These are phyloP conservation scores for Cryphonectria japonica DNA, from an alignment of 2,329 filamentous ascomycete genomes.

Conservation along the genomic window DNA sequence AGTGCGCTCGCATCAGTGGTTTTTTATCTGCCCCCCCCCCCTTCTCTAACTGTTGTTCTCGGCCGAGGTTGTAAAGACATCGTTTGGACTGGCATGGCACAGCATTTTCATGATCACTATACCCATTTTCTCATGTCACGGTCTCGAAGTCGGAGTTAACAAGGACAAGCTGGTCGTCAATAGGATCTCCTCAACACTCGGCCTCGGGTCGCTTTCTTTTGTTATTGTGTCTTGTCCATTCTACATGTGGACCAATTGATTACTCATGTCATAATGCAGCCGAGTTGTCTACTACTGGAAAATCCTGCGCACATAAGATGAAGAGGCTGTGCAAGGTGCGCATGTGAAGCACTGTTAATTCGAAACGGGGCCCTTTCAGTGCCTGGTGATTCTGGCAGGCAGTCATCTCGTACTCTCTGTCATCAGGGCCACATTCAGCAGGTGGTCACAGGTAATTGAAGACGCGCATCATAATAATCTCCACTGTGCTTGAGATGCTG, in stretches of 20 bases:
- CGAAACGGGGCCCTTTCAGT: too few relatives aligned
- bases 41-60: not conserved
- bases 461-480: not conserved
- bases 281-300: not conserved
- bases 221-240: slow-evolving; percentile 3
- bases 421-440: not conserved
- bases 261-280: not conserved
- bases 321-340: not conserved
- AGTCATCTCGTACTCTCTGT: not conserved
- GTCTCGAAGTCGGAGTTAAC: not conserved
- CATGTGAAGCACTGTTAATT: not conserved
- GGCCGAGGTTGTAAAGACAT: not conserved
- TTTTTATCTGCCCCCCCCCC: not conserved
- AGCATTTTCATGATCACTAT: slow-evolving; percentile 27
- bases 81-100: slow-evolving; percentile 3
- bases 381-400: not conserved
- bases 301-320: not conserved
- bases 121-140: slow-evolving; percentile 23
- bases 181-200: slow-evolving; percentile 3
- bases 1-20: not conserved
- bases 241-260: not conserved
- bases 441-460: not conserved
- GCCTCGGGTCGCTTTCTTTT: slow-evolving; percentile 8
- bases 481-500: not conserved
- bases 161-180: not conserved